phyloP scores from a whole-genome alignment of 768 basidiomycete genomes.

The Lentinula sp. region DNA sequence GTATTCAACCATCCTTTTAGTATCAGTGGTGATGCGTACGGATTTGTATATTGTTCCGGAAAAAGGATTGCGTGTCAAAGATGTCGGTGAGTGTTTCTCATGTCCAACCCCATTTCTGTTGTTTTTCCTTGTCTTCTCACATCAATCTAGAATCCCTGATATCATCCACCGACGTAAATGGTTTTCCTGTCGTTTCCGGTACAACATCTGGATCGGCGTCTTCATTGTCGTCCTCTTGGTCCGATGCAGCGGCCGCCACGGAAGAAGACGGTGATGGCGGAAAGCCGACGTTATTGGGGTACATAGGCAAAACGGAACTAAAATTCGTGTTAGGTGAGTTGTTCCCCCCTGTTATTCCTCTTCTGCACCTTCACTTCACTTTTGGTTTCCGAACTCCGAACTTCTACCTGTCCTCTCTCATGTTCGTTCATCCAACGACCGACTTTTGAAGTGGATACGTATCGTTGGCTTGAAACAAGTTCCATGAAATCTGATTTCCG shows the following conservation, averaged over 20 bases:
- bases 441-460: too few species aligned
- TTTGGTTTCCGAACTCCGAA: too few species aligned
- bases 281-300: conserved; percentile 65
- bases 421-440: not conserved
- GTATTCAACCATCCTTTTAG: not conserved
- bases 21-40: conserved; percentile 83
- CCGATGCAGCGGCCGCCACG: not conserved
- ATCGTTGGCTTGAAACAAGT: not conserved
- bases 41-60: conserved; percentile 71
- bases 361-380: not conserved
- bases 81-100: conserved; percentile 59
- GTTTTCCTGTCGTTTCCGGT: conserved; percentile 80
- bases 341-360: not conserved
- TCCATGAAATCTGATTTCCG: not conserved
- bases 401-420: not conserved
- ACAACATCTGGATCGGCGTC: not conserved
- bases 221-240: not conserved
- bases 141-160: conserved; percentile 58
- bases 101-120: not conserved
- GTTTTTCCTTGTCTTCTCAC: too few species aligned
- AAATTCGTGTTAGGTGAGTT: conserved; percentile 75
- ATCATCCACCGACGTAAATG: conserved; percentile 71
- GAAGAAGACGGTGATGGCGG: conserved; percentile 28
- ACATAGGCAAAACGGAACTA: conserved; percentile 83
- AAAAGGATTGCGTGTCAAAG: conserved; percentile 67